These are phyloP conservation scores for Xylaria grammica DNA, from an alignment of 495 filamentous ascomycete genomes.

Conservation along the genomic window DNA sequence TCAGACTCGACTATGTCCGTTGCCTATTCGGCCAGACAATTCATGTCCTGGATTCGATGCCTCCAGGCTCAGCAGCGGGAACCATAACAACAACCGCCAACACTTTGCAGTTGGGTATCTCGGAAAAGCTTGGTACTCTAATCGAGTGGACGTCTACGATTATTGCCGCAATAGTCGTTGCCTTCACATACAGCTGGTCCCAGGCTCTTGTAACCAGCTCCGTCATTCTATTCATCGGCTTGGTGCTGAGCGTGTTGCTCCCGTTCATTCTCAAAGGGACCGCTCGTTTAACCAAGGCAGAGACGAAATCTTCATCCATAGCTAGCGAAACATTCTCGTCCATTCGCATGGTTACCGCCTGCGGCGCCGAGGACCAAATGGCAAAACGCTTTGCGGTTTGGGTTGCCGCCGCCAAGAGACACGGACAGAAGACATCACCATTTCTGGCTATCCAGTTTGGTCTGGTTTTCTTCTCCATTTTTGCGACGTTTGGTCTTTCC, in stretches of 20 bases:
- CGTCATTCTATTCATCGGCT: conserved; percentile 59
- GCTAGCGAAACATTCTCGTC: conserved; percentile 62
- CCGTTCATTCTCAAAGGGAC: conserved; percentile 65
- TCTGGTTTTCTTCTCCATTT: conserved; percentile 49
- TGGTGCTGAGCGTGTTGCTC: conserved; percentile 59
- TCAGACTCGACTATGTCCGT: conserved; percentile 58
- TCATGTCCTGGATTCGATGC: conserved; percentile 63
- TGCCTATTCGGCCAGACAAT: conserved; percentile 61
- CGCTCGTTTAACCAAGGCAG: conserved; percentile 42
- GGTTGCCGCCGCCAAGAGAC: conserved; percentile 60
- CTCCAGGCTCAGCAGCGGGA: conserved; percentile 55
- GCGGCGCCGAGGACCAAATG: conserved; percentile 64
- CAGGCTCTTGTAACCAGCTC: conserved; percentile 62
- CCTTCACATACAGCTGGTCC: conserved; percentile 62
- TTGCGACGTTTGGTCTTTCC: conserved; percentile 48
- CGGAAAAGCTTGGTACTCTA: conserved; percentile 55
- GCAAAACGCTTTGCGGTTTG: conserved; percentile 57
- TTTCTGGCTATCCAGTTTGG: conserved; percentile 46
- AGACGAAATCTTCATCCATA: conserved; percentile 60
- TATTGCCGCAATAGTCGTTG: conserved; percentile 52
- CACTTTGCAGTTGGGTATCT: conserved; percentile 63
- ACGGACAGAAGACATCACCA: conserved; percentile 54
- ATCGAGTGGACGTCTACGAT: conserved; percentile 50
- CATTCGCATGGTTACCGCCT: conserved; percentile 66
- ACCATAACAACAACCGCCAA: conserved; percentile 67